These are phyloP conservation scores for Panaeolus cyanescens DNA, from an alignment of 768 basidiomycete genomes.

Conservation along the genomic window DNA sequence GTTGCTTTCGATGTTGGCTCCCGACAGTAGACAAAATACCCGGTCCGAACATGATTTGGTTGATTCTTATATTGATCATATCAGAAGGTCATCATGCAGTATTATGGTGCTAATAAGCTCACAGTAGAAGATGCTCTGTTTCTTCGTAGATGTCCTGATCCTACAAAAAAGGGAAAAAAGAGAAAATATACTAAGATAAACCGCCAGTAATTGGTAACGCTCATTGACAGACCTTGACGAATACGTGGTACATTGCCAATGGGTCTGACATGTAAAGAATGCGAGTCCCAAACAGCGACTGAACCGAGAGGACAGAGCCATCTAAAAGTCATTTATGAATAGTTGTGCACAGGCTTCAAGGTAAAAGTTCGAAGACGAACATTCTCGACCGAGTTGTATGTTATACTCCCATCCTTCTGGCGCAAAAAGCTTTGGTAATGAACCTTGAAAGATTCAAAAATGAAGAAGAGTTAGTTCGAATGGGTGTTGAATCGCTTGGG, in stretches of 20 bases:
- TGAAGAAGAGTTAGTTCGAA: too few relatives aligned
- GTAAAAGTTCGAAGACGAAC: too few relatives aligned
- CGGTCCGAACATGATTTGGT: conserved; percentile 19
- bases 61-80: conserved; percentile 6
- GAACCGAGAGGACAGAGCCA: conserved; percentile 29
- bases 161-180: conserved; percentile 13
- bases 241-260: background rate
- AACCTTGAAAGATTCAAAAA: too few relatives aligned
- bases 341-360: too few relatives aligned
- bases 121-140: conserved; percentile 26
- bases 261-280: conserved; percentile 18
- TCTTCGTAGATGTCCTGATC: conserved; percentile 34
- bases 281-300: conserved; percentile 27
- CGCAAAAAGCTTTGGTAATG: too few relatives aligned
- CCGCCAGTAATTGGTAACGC: conserved; percentile 49
- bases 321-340: conserved; percentile 15
- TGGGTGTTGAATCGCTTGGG: too few relatives aligned
- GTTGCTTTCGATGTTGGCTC: conserved; percentile 40
- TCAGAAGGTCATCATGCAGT: too few relatives aligned
- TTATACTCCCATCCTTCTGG: too few relatives aligned
- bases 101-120: background rate
- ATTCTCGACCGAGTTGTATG: too few relatives aligned
- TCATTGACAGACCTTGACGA: conserved; percentile 25
- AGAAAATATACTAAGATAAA: background rate
- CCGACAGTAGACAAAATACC: conserved; percentile 28